These are phyloP conservation scores for Magnaporthiopsis rhizophila DNA, from an alignment of 2,329 filamentous ascomycete species.

Conservation along the genomic window DNA sequence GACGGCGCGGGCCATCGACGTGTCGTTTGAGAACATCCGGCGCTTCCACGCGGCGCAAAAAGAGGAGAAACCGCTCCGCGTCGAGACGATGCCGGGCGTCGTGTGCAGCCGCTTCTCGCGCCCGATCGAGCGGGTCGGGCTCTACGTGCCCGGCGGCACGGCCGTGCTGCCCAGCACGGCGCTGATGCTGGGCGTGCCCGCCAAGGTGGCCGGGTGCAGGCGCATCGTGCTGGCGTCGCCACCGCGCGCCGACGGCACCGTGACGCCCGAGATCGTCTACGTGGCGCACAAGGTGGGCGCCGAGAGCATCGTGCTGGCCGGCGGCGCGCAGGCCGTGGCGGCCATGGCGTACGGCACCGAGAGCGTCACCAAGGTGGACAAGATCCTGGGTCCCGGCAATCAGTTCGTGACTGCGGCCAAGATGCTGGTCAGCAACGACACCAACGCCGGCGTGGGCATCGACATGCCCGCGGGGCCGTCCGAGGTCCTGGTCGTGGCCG, in stretches of 20 bases:
- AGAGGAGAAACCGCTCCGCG: conserved; percentile 69
- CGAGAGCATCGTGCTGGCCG: conserved; percentile 90
- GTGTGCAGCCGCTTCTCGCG: conserved; percentile 87
- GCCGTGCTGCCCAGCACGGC: conserved; percentile 96
- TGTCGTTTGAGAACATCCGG: conserved; percentile 88
- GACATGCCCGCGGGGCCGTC: conserved; percentile 98
- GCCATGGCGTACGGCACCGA: conserved; percentile 97
- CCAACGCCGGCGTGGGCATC: conserved; percentile 87
- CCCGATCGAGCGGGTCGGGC: conserved; percentile 89
- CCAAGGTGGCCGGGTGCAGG: conserved; percentile 94
- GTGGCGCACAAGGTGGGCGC: conserved; percentile 94
- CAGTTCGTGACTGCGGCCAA: conserved; percentile 98
- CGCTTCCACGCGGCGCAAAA: conserved; percentile 91
- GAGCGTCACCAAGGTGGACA: conserved; percentile 92
- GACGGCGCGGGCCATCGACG: conserved; percentile 85
- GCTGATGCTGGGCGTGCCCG: conserved; percentile 95
- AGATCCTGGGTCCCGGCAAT: conserved; percentile 95
- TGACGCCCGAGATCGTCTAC: conserved; percentile 96
- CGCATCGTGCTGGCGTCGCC: conserved; percentile 92
- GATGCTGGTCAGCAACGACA: conserved; percentile 97
- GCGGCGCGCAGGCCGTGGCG: conserved; percentile 89
- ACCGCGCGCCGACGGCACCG: conserved; percentile 77
- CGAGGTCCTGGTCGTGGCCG: conserved; percentile 92
- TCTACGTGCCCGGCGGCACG: conserved; percentile 93
- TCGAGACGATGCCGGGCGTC: conserved; percentile 98